Conservation (phyloP, 305 asterid species). For the Monarda citriodora region DNA sequence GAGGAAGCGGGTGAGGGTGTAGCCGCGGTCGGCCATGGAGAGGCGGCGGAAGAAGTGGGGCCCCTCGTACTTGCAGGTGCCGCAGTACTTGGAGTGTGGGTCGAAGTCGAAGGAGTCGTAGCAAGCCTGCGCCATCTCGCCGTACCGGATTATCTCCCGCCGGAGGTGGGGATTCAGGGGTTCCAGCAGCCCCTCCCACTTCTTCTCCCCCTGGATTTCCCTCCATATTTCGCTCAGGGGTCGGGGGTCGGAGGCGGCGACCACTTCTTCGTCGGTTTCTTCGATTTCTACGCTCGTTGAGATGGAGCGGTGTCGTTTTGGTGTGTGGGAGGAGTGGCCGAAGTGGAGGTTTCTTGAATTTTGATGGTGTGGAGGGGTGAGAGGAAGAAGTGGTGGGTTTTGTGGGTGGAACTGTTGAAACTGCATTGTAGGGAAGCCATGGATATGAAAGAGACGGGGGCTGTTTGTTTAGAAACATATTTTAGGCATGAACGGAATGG, state of each 20-base stretch:
- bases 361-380: conserved; percentile 1
- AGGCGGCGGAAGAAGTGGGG: too few relatives aligned
- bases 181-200: conserved; percentile 62
- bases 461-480: too few relatives aligned
- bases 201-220: conserved; percentile 50
- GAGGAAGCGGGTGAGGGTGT: conserved; percentile 50
- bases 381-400: conserved; percentile 9
- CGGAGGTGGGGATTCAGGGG: conserved; percentile 71
- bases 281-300: conserved; percentile 30
- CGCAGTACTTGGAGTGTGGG: conserved; percentile 33
- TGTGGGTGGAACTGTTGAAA: conserved; percentile 25
- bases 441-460: too few relatives aligned
- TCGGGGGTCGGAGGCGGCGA: conserved; percentile 19
- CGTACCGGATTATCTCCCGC: conserved; percentile 58
- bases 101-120: conserved; percentile 87
- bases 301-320: conserved; percentile 18
- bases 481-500: too few relatives aligned
- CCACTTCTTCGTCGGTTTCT: conserved; percentile 25
- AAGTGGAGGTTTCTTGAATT: conserved; percentile 2
- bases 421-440: conserved; percentile 47
- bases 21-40: too few relatives aligned
- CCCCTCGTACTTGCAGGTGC: too few relatives aligned
- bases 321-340: conserved; percentile 10
- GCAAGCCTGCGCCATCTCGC: conserved; percentile 78
- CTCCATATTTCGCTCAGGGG: conserved; percentile 52